Evolutionary conservation across 2,329 filamentous ascomycete genomes (phyloP).

Genomic region (Escovopsis sp.): DNA sequence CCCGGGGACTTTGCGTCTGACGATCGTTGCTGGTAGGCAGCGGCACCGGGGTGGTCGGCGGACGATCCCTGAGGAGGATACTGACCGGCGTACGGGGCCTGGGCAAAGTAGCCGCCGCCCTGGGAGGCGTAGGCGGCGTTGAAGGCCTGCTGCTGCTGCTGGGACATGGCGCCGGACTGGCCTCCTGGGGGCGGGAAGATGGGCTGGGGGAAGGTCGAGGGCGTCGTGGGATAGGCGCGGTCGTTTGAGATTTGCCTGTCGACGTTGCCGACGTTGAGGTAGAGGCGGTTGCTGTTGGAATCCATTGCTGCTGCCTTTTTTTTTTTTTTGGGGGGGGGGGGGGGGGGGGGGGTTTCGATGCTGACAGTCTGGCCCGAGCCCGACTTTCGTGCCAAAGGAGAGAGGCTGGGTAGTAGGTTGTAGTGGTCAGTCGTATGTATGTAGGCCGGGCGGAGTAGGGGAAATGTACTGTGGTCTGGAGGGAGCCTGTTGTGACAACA

Average conservation of each 20-base stretch:
- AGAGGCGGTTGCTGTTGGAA: conserved; percentile 44
- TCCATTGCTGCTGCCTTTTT: conserved; percentile 25
- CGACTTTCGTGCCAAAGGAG: conserved; percentile 1
- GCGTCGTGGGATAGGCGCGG: conserved; percentile 70
- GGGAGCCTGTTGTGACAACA: too few species aligned
- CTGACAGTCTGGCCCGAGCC: conserved; percentile 3
- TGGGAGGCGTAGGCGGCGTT: conserved; percentile 29
- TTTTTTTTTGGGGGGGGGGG: too few species aligned
- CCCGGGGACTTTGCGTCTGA: conserved; percentile 33
- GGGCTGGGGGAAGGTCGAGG: conserved; percentile 91
- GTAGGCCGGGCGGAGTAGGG: too few species aligned
- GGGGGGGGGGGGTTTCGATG: not conserved
- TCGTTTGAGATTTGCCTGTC: conserved; percentile 48
- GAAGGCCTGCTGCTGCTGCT: conserved; percentile 31
- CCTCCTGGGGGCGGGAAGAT: conserved; percentile 38
- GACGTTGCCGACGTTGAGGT: conserved; percentile 53
- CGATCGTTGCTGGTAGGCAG: conserved; percentile 35
- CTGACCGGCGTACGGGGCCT: conserved; percentile 37
- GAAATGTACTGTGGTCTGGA: too few species aligned
- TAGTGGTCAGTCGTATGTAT: too few species aligned
- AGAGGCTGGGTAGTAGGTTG: not conserved
- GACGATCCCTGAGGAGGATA: conserved; percentile 24
- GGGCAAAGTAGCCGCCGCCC: conserved; percentile 41
- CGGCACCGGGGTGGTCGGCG: conserved; percentile 32
- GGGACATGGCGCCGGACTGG: conserved; percentile 23